Base-by-base conservation (phyloP, 2,329 filamentous ascomycete species). In the Trematosphaeria pertusa region DNA sequence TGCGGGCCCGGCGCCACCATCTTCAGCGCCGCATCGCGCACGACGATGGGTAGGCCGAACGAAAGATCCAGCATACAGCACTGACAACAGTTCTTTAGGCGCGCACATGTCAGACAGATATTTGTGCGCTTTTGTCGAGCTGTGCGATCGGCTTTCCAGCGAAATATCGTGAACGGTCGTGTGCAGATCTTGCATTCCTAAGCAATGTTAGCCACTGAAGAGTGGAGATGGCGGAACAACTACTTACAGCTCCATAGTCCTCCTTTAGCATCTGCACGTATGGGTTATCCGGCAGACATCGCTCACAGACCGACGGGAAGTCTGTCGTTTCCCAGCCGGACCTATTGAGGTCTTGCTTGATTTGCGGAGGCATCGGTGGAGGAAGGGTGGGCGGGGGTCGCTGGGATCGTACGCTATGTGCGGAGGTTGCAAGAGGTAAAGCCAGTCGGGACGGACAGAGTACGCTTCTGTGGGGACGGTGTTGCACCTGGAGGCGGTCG, bases 261-360 rank as follows among this genome's bases (percentile, higher is more conserved):
- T 97, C 91, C 75, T 99, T 99, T 50, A 99, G 81, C 92, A 99
- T 97, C 75, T 97, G 94, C 33, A 99, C 94, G 67, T 96, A 99
- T 2, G 93, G 93, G 64, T 97, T 97, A 52, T 96, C 92, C 12
- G 93, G 92, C 2, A 99, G 83, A 71, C 94, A 99, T 67, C 87
- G 91, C 75, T 99, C 94, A 78, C 84, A 94, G 24, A 94, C 88
- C 2, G 88, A 92, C 7, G 90, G 90, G 65, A 94, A 91, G 73
- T 94, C 90, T 37, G 90, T 94, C 22, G 91, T 88, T 75, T 99
- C 94, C 91, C 92, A 97, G 49, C 94, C 94, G 14, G 91, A 94
- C 43, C 94, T 85, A 76, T 97, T 97, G 36, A 97, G 82, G 70
- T 97, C 92, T 71, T 95, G 89, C 74, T 97, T 97, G 71, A 97